These are phyloP conservation scores for Pilobolus umbonatus DNA, from an alignment of 192 early-diverging fungal genomes.

Conservation along the genomic window DNA sequence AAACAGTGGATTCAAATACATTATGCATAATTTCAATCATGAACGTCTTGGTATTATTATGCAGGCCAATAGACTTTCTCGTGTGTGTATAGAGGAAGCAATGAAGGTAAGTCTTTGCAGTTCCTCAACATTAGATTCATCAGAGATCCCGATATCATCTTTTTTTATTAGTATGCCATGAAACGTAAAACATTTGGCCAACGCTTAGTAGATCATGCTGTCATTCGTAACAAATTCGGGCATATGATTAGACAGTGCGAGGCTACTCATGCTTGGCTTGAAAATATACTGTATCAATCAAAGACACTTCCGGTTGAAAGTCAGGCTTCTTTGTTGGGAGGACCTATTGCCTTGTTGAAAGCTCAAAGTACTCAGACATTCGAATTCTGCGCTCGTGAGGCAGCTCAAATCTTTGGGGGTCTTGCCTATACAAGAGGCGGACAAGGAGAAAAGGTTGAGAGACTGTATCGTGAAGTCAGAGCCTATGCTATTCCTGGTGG, in stretches of 20 bases:
- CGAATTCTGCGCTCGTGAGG: conserved; percentile 83
- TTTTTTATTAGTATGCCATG: conserved; percentile 65
- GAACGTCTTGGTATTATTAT: conserved; percentile 82
- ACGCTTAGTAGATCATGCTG: conserved; percentile 82
- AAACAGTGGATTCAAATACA: conserved; percentile 88
- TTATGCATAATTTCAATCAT: conserved; percentile 92
- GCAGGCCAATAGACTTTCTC: conserved; percentile 81
- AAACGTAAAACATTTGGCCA: conserved; percentile 96
- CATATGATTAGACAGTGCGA: conserved; percentile 82
- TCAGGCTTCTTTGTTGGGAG: conserved; percentile 68
- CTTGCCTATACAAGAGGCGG: conserved; percentile 68
- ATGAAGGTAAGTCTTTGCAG: conserved; percentile 60
- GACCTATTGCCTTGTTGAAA: conserved; percentile 80
- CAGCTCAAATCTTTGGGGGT: conserved; percentile 83
- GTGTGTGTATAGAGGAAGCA: conserved; percentile 86
- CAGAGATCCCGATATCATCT: neutral
- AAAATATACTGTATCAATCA: conserved; percentile 70
- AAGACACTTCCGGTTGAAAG: conserved; percentile 54
- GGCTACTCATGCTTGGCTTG: conserved; percentile 80
- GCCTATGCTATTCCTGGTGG: conserved; percentile 81
- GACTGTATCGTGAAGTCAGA: conserved; percentile 78
- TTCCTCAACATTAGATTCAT: neutral
- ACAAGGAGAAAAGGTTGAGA: conserved; percentile 67
- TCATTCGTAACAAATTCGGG: conserved; percentile 87
- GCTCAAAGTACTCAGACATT: conserved; percentile 80